Evolutionary conservation across 2,329 filamentous ascomycete genomes (phyloP).

Genomic region (Colletotrichum sp.): DNA sequence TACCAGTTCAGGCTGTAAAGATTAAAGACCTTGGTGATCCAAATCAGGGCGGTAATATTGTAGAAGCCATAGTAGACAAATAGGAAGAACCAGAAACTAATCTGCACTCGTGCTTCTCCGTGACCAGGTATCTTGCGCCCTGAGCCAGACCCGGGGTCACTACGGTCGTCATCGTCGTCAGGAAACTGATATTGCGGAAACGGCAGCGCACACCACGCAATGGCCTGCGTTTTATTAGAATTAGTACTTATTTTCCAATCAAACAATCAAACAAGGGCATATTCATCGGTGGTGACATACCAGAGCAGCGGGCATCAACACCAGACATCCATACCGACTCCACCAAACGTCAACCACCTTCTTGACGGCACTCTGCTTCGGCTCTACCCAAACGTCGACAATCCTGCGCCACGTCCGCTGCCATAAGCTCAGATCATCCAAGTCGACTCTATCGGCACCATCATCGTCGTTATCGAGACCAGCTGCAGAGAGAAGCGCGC

Average conservation of each 20-base stretch:
- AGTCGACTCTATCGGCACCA: conserved; percentile 34
- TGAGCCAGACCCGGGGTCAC: conserved; percentile 27
- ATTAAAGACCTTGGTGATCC: conserved; percentile 77
- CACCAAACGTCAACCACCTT: conserved; percentile 68
- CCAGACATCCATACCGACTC: conserved; percentile 64
- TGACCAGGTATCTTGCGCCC: conserved; percentile 61
- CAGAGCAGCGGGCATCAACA: conserved; percentile 65
- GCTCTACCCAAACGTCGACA: conserved; percentile 65
- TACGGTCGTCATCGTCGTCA: conserved; percentile 40
- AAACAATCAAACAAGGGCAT: not conserved
- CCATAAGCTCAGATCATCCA: conserved; percentile 38
- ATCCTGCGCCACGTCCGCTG: conserved; percentile 39
- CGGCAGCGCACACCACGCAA: conserved; percentile 69
- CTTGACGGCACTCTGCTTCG: conserved; percentile 62
- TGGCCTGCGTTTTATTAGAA: conserved; percentile 46
- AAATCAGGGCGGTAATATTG: conserved; percentile 69
- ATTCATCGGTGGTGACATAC: conserved; percentile 42
- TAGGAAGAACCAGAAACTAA: conserved; percentile 77
- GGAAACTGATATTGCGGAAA: conserved; percentile 67
- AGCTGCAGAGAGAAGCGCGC: conserved; percentile 51
- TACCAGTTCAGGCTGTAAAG: conserved; percentile 73
- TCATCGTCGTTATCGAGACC: conserved; percentile 37
- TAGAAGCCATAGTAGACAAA: conserved; percentile 75
- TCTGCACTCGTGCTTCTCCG: conserved; percentile 65
- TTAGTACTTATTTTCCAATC: conserved; percentile 18